Evolutionary conservation across 768 basidiomycete genomes (phyloP), one percentile per base, ranked within the genome.

Genomic region (Pisolithus albus): DNA sequence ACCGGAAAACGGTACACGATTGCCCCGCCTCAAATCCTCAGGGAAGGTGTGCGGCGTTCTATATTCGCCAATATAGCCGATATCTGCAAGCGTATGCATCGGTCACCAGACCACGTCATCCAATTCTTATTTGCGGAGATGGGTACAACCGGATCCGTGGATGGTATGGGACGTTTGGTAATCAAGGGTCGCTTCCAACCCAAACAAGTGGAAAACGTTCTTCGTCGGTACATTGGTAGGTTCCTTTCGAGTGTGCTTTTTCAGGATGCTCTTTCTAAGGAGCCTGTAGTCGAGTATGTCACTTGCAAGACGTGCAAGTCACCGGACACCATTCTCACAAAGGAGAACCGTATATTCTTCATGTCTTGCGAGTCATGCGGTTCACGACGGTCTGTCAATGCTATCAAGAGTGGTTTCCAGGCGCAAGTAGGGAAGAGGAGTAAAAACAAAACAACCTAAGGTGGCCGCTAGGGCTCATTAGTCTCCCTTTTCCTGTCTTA

Each of bases 301-400:
- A 94, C 94, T 37, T 99, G 96, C 82, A 95, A 96, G 72, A 98
- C 94, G 38, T 99, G 96, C 80, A 99, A 97, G 74, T 97, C 95
- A 1, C 91, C 91, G 42, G 96, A 99, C 68, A 99, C 96, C 2
- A 81, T 96, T 18, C 81, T 99, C 36, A 86, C 88, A 26, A 99
- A 98, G 71, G 94, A 98, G 73, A 96, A 96, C 70, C 90, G 96
- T 72, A 91, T 99, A 66, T 97, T 94, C 79, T 99, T 99, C 80
- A 88, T 91, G 82, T 79, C 89, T 0, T 93, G 91, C 72, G 87
- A 93, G 70, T 87, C 88, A 6, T 95, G 92, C 60, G 92, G 91
- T 2, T 88, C 86, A 59, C 75, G 89, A 61, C 84, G 94, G 19
- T 93, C 91, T 54, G 95, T 99, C 61, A 90, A 89, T 59, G 76